phyloP scores from a whole-genome alignment of 1,139 yeast genomes.

The Zygoascus meyerae region DNA sequence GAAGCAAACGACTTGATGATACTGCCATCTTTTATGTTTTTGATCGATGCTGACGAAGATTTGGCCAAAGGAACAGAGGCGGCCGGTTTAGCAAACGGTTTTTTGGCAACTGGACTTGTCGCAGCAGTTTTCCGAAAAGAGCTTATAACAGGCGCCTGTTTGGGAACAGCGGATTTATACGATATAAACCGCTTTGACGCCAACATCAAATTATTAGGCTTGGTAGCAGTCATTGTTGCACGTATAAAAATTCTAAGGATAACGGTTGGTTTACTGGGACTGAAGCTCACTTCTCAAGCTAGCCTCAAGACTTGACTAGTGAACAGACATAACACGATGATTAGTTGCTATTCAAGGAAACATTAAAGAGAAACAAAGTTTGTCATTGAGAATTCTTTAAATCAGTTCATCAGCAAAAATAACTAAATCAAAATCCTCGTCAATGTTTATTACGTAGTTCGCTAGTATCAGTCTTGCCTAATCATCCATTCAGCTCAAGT shows the following conservation, averaged over 20 bases:
- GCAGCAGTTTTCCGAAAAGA: not conserved
- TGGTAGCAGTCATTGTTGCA: not conserved
- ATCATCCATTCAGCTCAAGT: too few species aligned
- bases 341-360: too few species aligned
- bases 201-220: not conserved
- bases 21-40: not conserved
- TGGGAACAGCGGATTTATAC: slow-evolving; percentile 4
- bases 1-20: not conserved
- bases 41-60: not conserved
- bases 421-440: too few species aligned
- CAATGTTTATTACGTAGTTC: too few species aligned
- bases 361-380: too few species aligned
- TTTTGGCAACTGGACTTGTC: not conserved
- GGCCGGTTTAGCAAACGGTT: slow-evolving; percentile 1
- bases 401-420: too few species aligned
- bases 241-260: not conserved
- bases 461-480: too few species aligned
- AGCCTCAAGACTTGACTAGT: too few species aligned
- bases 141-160: slow-evolving; percentile 5
- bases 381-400: too few species aligned
- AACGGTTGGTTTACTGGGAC: not conserved
- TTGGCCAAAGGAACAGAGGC: not conserved
- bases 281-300: too few species aligned
- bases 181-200: not conserved
- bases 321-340: too few species aligned